Base-by-base conservation (phyloP, 352 stramenopile species). In the Peronospora belbahrii region DNA sequence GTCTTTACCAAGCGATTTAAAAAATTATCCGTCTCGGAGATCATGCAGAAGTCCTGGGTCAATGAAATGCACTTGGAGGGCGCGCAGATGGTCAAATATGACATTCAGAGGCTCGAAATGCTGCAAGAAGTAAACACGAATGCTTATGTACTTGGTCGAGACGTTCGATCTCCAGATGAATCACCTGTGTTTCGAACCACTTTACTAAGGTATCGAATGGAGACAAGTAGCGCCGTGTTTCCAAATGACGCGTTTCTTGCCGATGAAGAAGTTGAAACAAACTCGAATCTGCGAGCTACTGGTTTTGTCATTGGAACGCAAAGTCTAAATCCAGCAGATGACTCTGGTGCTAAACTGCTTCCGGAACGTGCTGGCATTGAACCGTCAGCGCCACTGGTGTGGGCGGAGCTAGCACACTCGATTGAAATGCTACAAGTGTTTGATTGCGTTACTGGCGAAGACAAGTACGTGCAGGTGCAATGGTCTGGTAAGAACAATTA, bases 401-500 rank as follows among this genome's bases (percentile, higher is more conserved):
- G 63, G 60, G 66, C 67, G 5, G 69, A 81, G 6, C 48, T 77
- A 25, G 59, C 53, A 15, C 57, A 75, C 32, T 48, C 56, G 22
- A 71, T 77, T 33, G 69, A 81, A 47, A 59, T 77, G 39, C 40
- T 77, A 37, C 48, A 62, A 31, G 63, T 74, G 1, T 40, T 14
- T 0, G 62, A 82, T 28, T 38, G 53, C 6, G 24, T 17, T 7
- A 61, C 50, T 13, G 42, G 51, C 31, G 42, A 62, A 20, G 30
- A 53, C 30, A 33, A 65, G 50, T 72, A 58, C 36, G 38, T 61
- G 31, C 62, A 62, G 22, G 61, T 82, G 31, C 64, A 67, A 14
- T 82, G 66, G 64, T 62, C 57, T 0, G 70, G 70, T 31, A 63
- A 59, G 24, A 78, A 67, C 31, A 70, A 78, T 36, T 82, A 76